Base-by-base conservation (phyloP, 2,329 filamentous ascomycete genomes). In the Colletotrichum siamense region DNA sequence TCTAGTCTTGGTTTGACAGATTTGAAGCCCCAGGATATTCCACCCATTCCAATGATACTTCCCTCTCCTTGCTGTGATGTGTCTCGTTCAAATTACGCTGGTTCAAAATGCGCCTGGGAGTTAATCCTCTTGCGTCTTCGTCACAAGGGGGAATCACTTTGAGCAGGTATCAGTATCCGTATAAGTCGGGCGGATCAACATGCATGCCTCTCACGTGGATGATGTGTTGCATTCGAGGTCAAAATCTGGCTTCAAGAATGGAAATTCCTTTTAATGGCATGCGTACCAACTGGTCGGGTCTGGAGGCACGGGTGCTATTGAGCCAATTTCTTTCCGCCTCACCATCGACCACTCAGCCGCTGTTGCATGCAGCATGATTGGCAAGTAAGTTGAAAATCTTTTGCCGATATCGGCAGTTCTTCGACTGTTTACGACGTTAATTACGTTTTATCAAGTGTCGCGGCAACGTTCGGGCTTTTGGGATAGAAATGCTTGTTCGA, bases 381-480 rank as follows among this genome's bases (percentile, higher is more conserved):
- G 5, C 1, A 3, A 12, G 9, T 49, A 0, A n/a, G 9, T 49
- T 49, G 9, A 49, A 49, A 6, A 6, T 49, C 6, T 22, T 7
- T 6, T 49, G 9, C 9, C 18, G 3, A n/a, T n/a, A n/a, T 24
- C 24, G 24, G 24, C 10, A 18, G 1, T 10, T 44, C 8, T 8
- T 44, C 8, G 2, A 18, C 39, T 18, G 5, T 18, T n/a, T 44
- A 3, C 36, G 36, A 16, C 4, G 36, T 5, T 16, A 8, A 16
- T 16, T 36, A 5, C 15, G 15, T 16, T 8, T 39, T 8, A 39
- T 4, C 1, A 18, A n/a, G 18, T 44, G 8, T 12, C 9, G 0
- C 0, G 1, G n/a, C 9, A 13, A 1, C n/a, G 1, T 49, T 3
- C 3, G 6, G n/a, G n/a, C 5, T 1, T 6, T 12, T 49, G 44